Evolutionary conservation across 2,329 filamentous ascomycete species (phyloP).

Genomic region (Talaromyces piceae): DNA sequence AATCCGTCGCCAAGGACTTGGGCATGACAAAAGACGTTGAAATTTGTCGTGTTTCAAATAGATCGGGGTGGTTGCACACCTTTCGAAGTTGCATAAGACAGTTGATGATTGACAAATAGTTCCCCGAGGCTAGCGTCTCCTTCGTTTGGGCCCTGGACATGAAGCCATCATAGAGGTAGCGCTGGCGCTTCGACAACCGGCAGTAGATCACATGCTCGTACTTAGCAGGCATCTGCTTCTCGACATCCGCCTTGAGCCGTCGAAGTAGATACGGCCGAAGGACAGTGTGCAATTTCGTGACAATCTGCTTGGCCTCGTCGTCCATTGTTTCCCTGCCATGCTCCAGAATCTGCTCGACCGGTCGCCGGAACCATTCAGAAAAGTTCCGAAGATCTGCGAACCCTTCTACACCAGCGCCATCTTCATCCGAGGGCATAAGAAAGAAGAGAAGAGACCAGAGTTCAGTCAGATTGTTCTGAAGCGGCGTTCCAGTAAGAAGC

Average conservation of each 20-base stretch:
- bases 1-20: constrained; percentile 67
- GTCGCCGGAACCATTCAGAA: constrained; percentile 89
- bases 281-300: constrained; percentile 88
- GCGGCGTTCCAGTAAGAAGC: constrained; percentile 83
- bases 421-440: constrained; percentile 75
- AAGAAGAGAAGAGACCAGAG: constrained; percentile 97
- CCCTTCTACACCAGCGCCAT: constrained; percentile 69
- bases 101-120: constrained; percentile 96
- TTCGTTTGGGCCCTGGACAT: constrained; percentile 83
- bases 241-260: constrained; percentile 88
- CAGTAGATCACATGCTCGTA: constrained; percentile 97
- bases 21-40: constrained; percentile 94
- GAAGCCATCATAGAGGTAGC: constrained; percentile 94
- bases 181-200: constrained; percentile 86
- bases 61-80: constrained; percentile 95
- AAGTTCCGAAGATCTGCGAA: constrained; percentile 96
- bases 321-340: constrained; percentile 91
- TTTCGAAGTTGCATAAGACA: constrained; percentile 96
- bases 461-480: constrained; percentile 95
- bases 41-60: constrained; percentile 92
- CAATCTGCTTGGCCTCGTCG: constrained; percentile 83
- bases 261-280: constrained; percentile 85
- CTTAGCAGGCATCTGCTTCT: constrained; percentile 98
- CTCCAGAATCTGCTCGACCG: constrained; percentile 92
- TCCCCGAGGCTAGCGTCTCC: constrained; percentile 81